Conservation (phyloP, 352 stramenopile genomes). For the Salisapilia sapeloensis region DNA sequence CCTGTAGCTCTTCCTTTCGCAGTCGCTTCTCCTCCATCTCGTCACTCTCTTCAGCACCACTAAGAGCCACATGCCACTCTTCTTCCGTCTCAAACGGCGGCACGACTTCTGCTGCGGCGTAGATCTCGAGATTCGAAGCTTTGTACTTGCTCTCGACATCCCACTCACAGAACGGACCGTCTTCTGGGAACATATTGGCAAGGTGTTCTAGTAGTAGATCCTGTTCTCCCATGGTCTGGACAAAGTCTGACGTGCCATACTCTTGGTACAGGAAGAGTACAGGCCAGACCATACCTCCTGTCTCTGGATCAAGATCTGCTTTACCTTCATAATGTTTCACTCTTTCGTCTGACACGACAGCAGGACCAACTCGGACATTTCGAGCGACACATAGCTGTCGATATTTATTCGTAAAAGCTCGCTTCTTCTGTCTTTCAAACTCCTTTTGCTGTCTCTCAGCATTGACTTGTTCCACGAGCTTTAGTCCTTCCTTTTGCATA, state of each 20-base stretch:
- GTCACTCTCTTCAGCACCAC: slow-evolving; percentile 48
- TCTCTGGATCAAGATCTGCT: slow-evolving; percentile 44
- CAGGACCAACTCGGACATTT: slow-evolving; percentile 43
- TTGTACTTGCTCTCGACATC: slow-evolving; percentile 52
- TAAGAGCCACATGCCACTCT: slow-evolving; percentile 71
- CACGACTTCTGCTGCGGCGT: slow-evolving; percentile 53
- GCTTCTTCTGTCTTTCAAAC: slow-evolving; percentile 47
- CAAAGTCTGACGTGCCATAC: slow-evolving; percentile 72
- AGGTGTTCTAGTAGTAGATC: slow-evolving; percentile 73
- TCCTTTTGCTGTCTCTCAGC: slow-evolving; percentile 41
- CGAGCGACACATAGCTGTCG: slow-evolving; percentile 48
- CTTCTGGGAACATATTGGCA: slow-evolving; percentile 81
- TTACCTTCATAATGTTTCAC: slow-evolving; percentile 73
- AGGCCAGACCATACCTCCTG: slow-evolving; percentile 54
- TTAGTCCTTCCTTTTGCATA: slow-evolving; percentile 39
- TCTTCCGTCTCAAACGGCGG: slow-evolving; percentile 36
- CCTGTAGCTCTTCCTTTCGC: slow-evolving; percentile 45
- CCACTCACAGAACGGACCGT: slow-evolving; percentile 70
- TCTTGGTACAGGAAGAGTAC: slow-evolving; percentile 77
- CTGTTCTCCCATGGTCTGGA: slow-evolving; percentile 62
- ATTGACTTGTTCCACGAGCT: slow-evolving; percentile 41
- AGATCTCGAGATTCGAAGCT: slow-evolving; percentile 58
- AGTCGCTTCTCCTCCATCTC: slow-evolving; percentile 42
- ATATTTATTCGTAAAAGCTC: slow-evolving; percentile 60
- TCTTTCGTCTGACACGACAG: slow-evolving; percentile 62